Conservation (phyloP, 2,329 filamentous ascomycete genomes). For the Cladosporium velox region DNA sequence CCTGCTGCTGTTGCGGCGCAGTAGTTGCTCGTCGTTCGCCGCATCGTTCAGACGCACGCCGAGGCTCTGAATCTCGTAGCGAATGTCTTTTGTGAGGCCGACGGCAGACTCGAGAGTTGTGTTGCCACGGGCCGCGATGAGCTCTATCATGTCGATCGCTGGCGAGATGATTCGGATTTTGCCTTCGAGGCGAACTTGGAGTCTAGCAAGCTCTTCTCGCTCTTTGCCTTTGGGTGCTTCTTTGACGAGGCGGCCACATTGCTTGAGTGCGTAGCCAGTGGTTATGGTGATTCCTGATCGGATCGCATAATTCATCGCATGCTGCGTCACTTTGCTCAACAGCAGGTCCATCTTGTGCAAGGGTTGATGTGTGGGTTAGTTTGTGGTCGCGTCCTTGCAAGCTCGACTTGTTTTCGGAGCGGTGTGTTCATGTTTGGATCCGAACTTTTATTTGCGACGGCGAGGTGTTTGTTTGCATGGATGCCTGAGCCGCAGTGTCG, state of each 20-base stretch:
- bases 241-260: slow-evolving; percentile 76
- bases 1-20: slow-evolving; percentile 46
- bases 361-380: not conserved
- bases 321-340: slow-evolving; percentile 66
- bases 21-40: slow-evolving; percentile 62
- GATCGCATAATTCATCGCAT: slow-evolving; percentile 91
- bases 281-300: slow-evolving; percentile 83
- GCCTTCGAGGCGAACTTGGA: slow-evolving; percentile 75
- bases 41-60: slow-evolving; percentile 73
- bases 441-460: not conserved
- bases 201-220: slow-evolving; percentile 67
- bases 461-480: slow-evolving; percentile 9
- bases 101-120: slow-evolving; percentile 83
- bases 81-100: slow-evolving; percentile 76
- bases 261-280: slow-evolving; percentile 75
- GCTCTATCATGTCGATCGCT: slow-evolving; percentile 86
- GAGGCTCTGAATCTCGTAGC: slow-evolving; percentile 78
- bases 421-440: not conserved
- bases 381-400: not conserved
- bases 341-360: slow-evolving; percentile 68
- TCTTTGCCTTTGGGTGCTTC: slow-evolving; percentile 69
- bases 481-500: slow-evolving; percentile 14
- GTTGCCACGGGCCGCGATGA: slow-evolving; percentile 78
- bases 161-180: slow-evolving; percentile 94
- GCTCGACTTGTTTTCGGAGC: not conserved